Evolutionary conservation across 805 yeast genomes (phyloP).

Genomic region (Saturnispora mendoncae): DNA sequence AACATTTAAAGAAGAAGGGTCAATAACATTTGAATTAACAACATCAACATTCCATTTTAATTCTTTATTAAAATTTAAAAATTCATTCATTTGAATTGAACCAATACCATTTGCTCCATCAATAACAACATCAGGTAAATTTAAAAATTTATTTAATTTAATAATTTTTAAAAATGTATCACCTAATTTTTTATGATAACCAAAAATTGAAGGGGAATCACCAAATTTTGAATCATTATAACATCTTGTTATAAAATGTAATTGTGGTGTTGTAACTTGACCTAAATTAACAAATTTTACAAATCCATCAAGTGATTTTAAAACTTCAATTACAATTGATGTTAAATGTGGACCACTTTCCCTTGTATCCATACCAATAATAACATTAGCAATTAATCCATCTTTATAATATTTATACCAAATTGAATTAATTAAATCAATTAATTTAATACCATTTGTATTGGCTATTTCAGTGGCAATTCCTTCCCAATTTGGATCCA

Average conservation of each 20-base stretch:
- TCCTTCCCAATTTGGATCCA: constrained; percentile 74
- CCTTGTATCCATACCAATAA: constrained; percentile 83
- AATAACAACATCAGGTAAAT: constrained; percentile 40
- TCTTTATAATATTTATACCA: constrained; percentile 38
- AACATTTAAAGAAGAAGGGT: constrained; percentile 56
- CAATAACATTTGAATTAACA: constrained; percentile 46
- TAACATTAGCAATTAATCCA: constrained; percentile 34
- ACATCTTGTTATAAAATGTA: constrained; percentile 76
- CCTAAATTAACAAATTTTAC: constrained; percentile 49
- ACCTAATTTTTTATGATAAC: constrained; percentile 61
- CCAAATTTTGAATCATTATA: constrained; percentile 62
- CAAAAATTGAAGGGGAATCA: constrained; percentile 48
- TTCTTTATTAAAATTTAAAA: constrained; percentile 28
- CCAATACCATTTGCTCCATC: constrained; percentile 99
- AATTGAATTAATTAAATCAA: constrained; percentile 8
- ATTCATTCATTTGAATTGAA: constrained; percentile 51
- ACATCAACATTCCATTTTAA: constrained; percentile 32
- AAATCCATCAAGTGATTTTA: constrained; percentile 23
- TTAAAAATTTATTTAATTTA: constrained; percentile 19
- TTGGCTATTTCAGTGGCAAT: constrained; percentile 78
- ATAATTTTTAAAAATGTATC: constrained; percentile 41
- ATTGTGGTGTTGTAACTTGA: constrained; percentile 83
- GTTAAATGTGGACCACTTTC: constrained; percentile 67
- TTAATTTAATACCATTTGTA: constrained; percentile 37
- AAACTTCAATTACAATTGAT: constrained; percentile 52